phyloP scores from a whole-genome alignment of 768 basidiomycete species.

The Tricholoma matsutake region DNA sequence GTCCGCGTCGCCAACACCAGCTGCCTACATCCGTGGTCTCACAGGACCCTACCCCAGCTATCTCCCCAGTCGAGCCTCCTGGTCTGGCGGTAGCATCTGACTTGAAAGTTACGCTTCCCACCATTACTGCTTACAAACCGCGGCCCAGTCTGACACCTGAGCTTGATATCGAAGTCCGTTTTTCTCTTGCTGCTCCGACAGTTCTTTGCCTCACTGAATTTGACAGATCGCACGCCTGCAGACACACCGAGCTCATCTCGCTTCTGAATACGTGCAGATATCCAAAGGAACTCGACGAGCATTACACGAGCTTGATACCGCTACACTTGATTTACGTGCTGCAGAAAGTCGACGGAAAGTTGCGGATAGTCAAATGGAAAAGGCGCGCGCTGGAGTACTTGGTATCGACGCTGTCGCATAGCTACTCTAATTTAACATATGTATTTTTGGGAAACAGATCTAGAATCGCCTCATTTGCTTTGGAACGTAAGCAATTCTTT shows the following conservation, averaged over 20 bases:
- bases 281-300: constrained; percentile 45
- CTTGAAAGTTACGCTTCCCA: constrained; percentile 19
- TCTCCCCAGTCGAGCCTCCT: constrained; percentile 3
- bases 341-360: constrained; percentile 57
- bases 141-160: constrained; percentile 25
- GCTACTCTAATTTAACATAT: constrained; percentile 22
- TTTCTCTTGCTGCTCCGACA: neutral
- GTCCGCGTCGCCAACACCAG: constrained; percentile 16
- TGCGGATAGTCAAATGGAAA: constrained; percentile 57
- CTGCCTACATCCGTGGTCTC: neutral
- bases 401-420: constrained; percentile 47
- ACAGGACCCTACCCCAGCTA: constrained; percentile 6
- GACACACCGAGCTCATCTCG: constrained; percentile 36
- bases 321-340: constrained; percentile 55
- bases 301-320: constrained; percentile 58
- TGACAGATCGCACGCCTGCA: constrained; percentile 33
- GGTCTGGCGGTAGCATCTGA: constrained; percentile 2
- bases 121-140: constrained; percentile 27
- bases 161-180: constrained; percentile 17
- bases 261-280: constrained; percentile 37
- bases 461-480: neutral
- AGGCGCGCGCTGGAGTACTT: constrained; percentile 56
- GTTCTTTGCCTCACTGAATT: neutral
- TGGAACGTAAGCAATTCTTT: neutral
- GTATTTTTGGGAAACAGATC: neutral